A percentile compares a stretch with the other conserved stretches of the same genome.
Conservation (phyloP, 208 protist genomes). For the Acanthamoeba culbertsoni region DNA sequence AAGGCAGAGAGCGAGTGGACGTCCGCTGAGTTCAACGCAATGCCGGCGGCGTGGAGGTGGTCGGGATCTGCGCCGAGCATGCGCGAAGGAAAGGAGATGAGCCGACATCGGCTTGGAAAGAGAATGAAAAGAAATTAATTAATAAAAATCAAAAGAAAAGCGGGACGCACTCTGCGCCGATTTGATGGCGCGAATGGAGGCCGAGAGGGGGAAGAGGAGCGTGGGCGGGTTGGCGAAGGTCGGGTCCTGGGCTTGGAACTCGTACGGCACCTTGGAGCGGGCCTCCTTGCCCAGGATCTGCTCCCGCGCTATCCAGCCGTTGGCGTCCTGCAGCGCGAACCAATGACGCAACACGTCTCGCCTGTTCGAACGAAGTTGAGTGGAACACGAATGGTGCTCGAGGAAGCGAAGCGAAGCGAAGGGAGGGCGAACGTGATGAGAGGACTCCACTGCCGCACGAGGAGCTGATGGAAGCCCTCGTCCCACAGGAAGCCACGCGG, state of each 20-base stretch:
- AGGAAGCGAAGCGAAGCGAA: neutral
- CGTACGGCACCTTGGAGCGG: conserved; percentile 75
- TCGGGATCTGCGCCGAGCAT: too few relatives aligned
- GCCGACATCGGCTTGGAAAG: too few relatives aligned
- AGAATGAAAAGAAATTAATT: too few relatives aligned
- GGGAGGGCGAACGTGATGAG: conserved; percentile 61
- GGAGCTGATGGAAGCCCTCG: conserved; percentile 89
- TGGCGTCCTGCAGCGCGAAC: conserved; percentile 82
- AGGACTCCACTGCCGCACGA: conserved; percentile 79
- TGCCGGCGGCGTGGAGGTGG: neutral
- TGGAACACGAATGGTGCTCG: neutral
- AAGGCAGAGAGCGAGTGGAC: neutral
- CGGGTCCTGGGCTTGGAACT: conserved; percentile 82
- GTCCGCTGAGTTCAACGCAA: neutral
- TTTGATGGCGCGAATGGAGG: neutral
- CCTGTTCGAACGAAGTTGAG: neutral
- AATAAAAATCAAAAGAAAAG: neutral
- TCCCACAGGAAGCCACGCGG: conserved; percentile 92
- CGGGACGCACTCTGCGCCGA: neutral
- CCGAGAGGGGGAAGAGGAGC: conserved; percentile 74
- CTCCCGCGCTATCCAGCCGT: conserved; percentile 89
- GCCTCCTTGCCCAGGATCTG: conserved; percentile 87
- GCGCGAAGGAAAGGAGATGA: too few relatives aligned
- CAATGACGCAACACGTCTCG: conserved; percentile 81
- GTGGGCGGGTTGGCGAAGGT: conserved; percentile 85